phyloP scores from a whole-genome alignment of 2,329 filamentous ascomycete species.

The Sclerotiophoma versabilis region DNA sequence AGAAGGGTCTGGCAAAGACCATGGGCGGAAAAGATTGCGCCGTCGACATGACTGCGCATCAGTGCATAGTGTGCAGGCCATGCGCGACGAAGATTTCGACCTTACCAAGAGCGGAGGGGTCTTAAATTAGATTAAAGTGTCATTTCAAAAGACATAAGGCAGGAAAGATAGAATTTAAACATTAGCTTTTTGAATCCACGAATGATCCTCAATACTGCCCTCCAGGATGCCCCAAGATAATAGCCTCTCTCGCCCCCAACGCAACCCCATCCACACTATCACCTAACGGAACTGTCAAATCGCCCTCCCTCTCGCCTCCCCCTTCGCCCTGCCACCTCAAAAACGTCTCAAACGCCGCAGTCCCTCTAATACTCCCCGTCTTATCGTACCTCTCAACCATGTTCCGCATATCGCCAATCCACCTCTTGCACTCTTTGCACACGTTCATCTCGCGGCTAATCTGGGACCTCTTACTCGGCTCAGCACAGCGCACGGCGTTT shows the following conservation, averaged over 20 bases:
- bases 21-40: background rate
- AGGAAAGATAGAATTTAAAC: background rate
- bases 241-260: slow-evolving; percentile 33
- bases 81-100: background rate
- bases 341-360: slow-evolving; percentile 39
- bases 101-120: background rate
- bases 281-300: slow-evolving; percentile 31
- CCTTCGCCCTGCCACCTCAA: slow-evolving; percentile 34
- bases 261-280: slow-evolving; percentile 19
- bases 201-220: slow-evolving; percentile 2
- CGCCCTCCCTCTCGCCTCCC: slow-evolving; percentile 24
- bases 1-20: background rate
- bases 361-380: slow-evolving; percentile 40
- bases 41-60: background rate
- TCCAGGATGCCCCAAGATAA: slow-evolving; percentile 32
- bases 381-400: slow-evolving; percentile 43
- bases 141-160: background rate
- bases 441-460: slow-evolving; percentile 37
- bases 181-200: background rate
- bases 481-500: slow-evolving; percentile 26
- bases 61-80: background rate
- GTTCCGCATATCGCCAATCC: slow-evolving; percentile 39
- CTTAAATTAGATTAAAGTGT: background rate
- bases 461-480: slow-evolving; percentile 26
- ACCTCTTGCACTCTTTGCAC: slow-evolving; percentile 38